phyloP scores from a whole-genome alignment of 306 rosid species.

The Quercus mongolica region DNA sequence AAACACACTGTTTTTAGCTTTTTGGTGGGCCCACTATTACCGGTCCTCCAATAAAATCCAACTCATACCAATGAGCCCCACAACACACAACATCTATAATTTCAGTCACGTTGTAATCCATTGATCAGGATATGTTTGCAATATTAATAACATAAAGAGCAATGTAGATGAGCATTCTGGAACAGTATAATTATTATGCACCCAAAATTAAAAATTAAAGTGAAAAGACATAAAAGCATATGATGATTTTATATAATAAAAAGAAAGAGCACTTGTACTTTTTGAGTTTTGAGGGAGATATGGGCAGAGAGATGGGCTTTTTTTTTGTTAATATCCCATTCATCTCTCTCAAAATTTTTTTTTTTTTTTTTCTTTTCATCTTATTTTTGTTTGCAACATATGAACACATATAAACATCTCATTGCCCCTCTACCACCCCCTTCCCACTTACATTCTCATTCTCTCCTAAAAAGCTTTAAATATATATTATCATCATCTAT shows the following conservation, averaged over 20 bases:
- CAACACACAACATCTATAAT: conserved; percentile 38
- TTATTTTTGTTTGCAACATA: conserved; percentile 55
- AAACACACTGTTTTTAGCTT: background rate
- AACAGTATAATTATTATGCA: background rate
- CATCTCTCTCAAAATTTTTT: background rate
- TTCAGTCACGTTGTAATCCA: conserved; percentile 25
- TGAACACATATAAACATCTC: conserved; percentile 56
- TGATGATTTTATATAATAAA: background rate
- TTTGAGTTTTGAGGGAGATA: background rate
- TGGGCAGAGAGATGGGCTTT: conserved; percentile 21
- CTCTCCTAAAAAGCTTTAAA: conserved; percentile 29
- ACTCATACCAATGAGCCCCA: conserved; percentile 33
- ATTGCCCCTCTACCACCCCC: conserved; percentile 2
- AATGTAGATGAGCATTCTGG: conserved; percentile 8
- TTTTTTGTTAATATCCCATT: background rate
- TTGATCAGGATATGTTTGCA: background rate
- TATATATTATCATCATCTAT: conserved; percentile 30
- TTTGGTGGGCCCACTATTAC: conserved; percentile 20
- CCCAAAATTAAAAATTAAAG: background rate
- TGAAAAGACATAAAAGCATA: background rate
- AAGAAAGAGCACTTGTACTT: background rate
- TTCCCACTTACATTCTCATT: conserved; percentile 35
- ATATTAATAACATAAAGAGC: conserved; percentile 7
- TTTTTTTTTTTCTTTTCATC: background rate
- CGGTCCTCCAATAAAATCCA: conserved; percentile 6